phyloP scores from a whole-genome alignment of 2,329 filamentous ascomycete genomes.

The Fusarium xyrophilum region DNA sequence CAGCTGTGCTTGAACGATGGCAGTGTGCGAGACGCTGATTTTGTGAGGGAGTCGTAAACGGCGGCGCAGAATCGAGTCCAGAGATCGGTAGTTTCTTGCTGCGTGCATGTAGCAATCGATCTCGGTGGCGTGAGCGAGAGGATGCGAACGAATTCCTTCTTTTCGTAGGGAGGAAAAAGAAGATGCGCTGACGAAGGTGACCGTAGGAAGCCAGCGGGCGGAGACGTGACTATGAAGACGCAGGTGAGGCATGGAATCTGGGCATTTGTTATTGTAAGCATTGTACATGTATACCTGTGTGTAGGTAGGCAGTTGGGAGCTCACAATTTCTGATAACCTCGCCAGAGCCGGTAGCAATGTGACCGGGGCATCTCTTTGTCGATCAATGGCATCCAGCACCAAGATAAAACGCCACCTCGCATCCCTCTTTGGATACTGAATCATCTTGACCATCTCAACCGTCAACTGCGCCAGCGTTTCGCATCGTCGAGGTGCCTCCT shows the following conservation, averaged over 20 bases:
- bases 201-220: constrained; percentile 73
- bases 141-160: constrained; percentile 79
- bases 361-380: constrained; percentile 77
- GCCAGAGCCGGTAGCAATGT: constrained; percentile 83
- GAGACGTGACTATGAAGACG: constrained; percentile 77
- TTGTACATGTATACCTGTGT: background rate
- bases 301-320: constrained; percentile 38
- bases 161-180: constrained; percentile 84
- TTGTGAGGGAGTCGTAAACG: constrained; percentile 85
- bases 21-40: constrained; percentile 80
- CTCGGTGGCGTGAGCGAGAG: constrained; percentile 62
- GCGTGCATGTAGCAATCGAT: constrained; percentile 57
- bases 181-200: constrained; percentile 75
- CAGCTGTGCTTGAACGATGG: constrained; percentile 74
- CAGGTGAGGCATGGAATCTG: constrained; percentile 81
- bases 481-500: constrained; percentile 66
- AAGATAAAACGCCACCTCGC: constrained; percentile 71
- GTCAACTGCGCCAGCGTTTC: constrained; percentile 81
- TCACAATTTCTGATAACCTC: constrained; percentile 79
- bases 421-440: constrained; percentile 55
- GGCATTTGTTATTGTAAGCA: constrained; percentile 2
- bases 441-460: constrained; percentile 72
- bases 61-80: constrained; percentile 83
- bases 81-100: constrained; percentile 67
- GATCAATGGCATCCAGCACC: constrained; percentile 87